These are phyloP conservation scores for Poa pratensis DNA, from an alignment of 176 grass and related monocot genomes.

Conservation along the genomic window DNA sequence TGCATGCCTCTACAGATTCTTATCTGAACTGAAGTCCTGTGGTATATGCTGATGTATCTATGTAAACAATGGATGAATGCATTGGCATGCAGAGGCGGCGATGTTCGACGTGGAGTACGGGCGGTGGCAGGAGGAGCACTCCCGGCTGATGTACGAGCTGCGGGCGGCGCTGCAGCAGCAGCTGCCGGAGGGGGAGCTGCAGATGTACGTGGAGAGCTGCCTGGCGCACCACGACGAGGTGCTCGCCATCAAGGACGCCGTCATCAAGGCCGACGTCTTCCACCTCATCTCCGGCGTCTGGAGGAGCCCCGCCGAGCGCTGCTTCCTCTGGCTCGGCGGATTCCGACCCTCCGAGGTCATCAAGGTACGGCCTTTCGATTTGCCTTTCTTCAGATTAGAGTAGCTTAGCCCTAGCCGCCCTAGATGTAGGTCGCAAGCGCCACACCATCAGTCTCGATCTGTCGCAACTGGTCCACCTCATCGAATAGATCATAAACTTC, in stretches of 20 bases:
- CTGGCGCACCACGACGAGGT: conserved; percentile 89
- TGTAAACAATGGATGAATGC: neutral
- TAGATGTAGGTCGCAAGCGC: neutral
- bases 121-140: conserved; percentile 91
- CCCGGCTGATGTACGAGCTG: conserved; percentile 80
- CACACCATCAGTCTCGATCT: neutral
- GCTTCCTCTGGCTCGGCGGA: conserved; percentile 98
- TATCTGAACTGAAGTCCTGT: neutral
- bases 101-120: conserved; percentile 89
- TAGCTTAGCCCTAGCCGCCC: conserved; percentile 36
- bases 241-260: conserved; percentile 63
- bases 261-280: conserved; percentile 89
- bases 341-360: conserved; percentile 95
- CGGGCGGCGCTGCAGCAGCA: conserved; percentile 84
- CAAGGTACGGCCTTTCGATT: conserved; percentile 56
- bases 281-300: conserved; percentile 96
- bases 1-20: neutral
- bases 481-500: neutral
- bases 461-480: neutral
- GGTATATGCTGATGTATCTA: neutral
- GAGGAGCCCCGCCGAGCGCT: conserved; percentile 92
- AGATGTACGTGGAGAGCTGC: conserved; percentile 85
- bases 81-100: conserved; percentile 54
- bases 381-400: neutral
- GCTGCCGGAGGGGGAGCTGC: conserved; percentile 77